These are phyloP conservation scores for Botrytis squamosa DNA, from an alignment of 2,329 filamentous ascomycete species.

Conservation along the genomic window DNA sequence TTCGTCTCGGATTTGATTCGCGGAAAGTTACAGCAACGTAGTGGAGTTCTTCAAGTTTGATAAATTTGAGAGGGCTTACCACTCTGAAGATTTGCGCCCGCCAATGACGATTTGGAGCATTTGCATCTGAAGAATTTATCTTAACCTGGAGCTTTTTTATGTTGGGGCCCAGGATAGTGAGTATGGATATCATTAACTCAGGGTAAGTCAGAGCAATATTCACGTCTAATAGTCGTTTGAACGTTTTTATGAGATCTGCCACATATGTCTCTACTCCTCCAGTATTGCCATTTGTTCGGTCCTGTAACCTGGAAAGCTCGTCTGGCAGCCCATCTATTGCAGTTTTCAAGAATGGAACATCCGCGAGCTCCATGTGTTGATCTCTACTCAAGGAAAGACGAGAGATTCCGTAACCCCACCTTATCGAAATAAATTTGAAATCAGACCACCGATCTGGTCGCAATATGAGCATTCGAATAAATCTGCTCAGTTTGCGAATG, in stretches of 20 bases:
- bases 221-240: neutral
- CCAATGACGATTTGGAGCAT: neutral
- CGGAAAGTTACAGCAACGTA: neutral
- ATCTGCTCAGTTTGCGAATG: neutral
- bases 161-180: neutral
- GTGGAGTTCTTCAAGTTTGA: neutral
- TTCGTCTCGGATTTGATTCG: no score
- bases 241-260: neutral
- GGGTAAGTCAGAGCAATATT: neutral
- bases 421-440: neutral
- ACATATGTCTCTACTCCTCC: neutral
- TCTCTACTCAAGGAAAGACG: neutral
- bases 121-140: fast-evolving
- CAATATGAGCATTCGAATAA: neutral
- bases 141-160: neutral
- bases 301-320: no score
- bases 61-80: no score
- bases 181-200: neutral
- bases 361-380: neutral
- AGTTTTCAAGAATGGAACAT: neutral
- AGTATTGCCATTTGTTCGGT: neutral
- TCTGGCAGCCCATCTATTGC: neutral
- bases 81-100: neutral
- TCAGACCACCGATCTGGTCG: neutral
- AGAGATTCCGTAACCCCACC: neutral